A percentile compares a stretch with the other conserved stretches of the same genome.
Evolutionary conservation across 139 green algal genomes (phyloP).

Genomic region (Chlamydomonas sp.): DNA sequence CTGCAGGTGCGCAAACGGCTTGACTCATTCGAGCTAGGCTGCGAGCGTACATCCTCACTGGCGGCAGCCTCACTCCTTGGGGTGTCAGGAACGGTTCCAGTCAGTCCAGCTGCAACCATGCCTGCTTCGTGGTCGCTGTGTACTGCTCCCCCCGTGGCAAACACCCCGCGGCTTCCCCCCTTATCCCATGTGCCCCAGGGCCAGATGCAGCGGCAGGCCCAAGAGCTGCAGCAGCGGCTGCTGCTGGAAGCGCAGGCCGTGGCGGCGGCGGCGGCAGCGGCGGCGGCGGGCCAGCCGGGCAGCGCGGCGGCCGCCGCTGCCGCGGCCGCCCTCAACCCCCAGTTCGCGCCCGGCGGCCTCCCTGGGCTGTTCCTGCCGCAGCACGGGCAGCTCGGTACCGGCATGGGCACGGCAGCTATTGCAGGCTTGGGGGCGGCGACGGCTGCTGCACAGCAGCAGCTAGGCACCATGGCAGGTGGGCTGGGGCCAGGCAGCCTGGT

Average conservation of each 20-base stretch:
- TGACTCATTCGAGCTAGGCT: too few relatives aligned
- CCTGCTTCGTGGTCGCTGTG: too few relatives aligned
- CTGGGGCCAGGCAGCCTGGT: too few relatives aligned
- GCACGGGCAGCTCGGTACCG: neutral
- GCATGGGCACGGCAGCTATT: neutral
- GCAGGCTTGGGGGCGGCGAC: neutral
- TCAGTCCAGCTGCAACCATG: too few relatives aligned
- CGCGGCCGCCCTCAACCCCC: too few relatives aligned
- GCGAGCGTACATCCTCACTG: too few relatives aligned
- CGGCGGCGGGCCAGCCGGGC: neutral
- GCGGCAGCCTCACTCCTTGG: too few relatives aligned
- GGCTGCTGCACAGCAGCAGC: neutral
- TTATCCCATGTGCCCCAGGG: neutral
- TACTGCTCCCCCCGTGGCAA: neutral
- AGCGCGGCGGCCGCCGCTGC: neutral
- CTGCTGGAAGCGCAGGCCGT: neutral
- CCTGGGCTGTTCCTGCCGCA: conserved; percentile 8
- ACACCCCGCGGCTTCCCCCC: neutral
- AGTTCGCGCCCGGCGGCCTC: neutral
- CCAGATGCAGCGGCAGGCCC: conserved; percentile 28
- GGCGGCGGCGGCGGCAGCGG: neutral
- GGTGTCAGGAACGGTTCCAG: too few relatives aligned
- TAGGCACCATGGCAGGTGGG: too few relatives aligned
- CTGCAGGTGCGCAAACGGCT: conserved; percentile 6
- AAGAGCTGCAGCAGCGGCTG: conserved; percentile 38